A percentile compares a stretch with the other conserved stretches of the same genome.
These are phyloP conservation scores for Suillus weaverae DNA, from an alignment of 768 basidiomycete species.

Conservation along the genomic window DNA sequence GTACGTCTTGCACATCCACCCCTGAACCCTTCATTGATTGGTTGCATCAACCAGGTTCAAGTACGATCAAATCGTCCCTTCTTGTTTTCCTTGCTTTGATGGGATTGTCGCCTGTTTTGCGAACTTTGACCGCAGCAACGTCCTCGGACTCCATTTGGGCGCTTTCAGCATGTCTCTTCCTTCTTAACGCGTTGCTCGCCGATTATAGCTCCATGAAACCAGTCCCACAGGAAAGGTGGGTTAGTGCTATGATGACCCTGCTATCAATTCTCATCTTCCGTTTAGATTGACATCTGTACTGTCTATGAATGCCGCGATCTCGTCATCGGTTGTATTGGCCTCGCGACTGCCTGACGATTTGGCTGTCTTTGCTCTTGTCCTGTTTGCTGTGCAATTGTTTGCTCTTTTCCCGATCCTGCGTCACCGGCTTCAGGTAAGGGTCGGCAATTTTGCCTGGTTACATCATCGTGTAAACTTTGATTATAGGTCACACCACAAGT, in stretches of 20 bases:
- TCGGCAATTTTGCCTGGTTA: conserved; percentile 12
- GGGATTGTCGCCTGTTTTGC: conserved; percentile 86
- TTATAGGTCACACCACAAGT: conserved; percentile 47
- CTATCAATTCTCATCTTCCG: conserved; percentile 25
- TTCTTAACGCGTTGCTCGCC: conserved; percentile 77
- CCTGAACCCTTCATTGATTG: conserved; percentile 10
- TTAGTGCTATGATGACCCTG: conserved; percentile 20
- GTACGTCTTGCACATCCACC: conserved; percentile 21
- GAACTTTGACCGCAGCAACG: conserved; percentile 91
- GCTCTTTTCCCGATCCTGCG: conserved; percentile 82
- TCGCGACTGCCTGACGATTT: conserved; percentile 83
- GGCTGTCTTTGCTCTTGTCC: conserved; percentile 85
- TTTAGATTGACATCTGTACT: conserved; percentile 76
- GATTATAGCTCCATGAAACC: conserved; percentile 66
- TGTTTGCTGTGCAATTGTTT: conserved; percentile 82
- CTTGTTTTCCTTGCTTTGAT: conserved; percentile 87
- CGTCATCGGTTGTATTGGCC: conserved; percentile 89
- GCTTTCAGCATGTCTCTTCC: conserved; percentile 80
- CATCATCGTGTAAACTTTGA: conserved; percentile 16
- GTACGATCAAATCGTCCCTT: conserved; percentile 76
- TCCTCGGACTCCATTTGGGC: conserved; percentile 99
- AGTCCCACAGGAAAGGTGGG: conserved; percentile 60
- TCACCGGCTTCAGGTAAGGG: conserved; percentile 64
- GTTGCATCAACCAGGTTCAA: conserved; percentile 51
- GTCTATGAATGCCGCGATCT: conserved; percentile 90